phyloP scores from a whole-genome alignment of 768 basidiomycete genomes.

The Cystobasidium ongulense region DNA sequence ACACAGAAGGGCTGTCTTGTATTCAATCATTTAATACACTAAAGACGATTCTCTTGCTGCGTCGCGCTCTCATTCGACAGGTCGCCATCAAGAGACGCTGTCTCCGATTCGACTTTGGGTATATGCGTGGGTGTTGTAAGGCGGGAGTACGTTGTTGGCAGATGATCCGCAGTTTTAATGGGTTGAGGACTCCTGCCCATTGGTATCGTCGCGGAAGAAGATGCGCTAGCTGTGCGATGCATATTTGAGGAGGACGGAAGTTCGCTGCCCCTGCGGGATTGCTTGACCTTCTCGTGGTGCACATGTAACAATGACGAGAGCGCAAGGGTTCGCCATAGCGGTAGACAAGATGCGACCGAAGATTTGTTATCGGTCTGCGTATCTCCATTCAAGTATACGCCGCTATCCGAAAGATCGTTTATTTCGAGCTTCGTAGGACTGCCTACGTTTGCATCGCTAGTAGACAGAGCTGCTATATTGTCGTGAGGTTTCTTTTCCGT shows the following conservation, averaged over 20 bases:
- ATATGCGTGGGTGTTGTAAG: background rate
- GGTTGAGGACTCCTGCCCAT: background rate
- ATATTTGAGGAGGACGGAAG: background rate
- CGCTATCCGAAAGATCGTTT: too few relatives aligned
- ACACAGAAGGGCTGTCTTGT: too few relatives aligned
- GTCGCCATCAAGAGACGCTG: background rate
- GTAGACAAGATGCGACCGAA: too few relatives aligned
- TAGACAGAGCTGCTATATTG: too few relatives aligned
- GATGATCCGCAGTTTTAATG: background rate
- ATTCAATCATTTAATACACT: too few relatives aligned
- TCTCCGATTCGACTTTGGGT: background rate
- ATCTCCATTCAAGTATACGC: too few relatives aligned
- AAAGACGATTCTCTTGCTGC: too few relatives aligned
- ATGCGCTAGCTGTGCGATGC: background rate
- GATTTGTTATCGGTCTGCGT: too few relatives aligned
- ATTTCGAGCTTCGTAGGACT: too few relatives aligned
- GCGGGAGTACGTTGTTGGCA: background rate
- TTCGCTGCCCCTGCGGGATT: background rate
- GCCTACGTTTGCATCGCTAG: too few relatives aligned
- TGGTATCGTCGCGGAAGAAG: background rate
- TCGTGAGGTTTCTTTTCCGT: too few relatives aligned
- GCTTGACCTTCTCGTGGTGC: background rate
- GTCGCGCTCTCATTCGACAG: too few relatives aligned
- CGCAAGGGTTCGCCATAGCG: background rate
- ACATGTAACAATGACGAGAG: background rate